These are phyloP conservation scores for Colletotrichum acutatum DNA, from an alignment of 2,329 filamentous ascomycete genomes.

Conservation along the genomic window DNA sequence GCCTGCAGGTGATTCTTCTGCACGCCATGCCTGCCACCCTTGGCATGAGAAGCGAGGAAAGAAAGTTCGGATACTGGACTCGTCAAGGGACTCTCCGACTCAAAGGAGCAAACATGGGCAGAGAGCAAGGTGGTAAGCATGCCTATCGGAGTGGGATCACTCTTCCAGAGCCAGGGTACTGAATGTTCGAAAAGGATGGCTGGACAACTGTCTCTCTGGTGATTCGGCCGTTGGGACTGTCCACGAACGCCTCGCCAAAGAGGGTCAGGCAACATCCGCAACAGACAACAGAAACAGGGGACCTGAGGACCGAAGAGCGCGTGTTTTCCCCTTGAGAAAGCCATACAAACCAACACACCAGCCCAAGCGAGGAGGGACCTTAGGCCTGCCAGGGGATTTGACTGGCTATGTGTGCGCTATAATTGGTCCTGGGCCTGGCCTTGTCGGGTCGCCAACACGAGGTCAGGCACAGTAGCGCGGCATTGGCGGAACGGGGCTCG, in stretches of 20 bases:
- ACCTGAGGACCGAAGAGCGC: neutral
- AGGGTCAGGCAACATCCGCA: neutral
- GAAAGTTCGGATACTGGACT: constrained; percentile 21
- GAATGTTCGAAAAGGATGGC: neutral
- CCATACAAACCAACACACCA: neutral
- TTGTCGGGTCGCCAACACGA: constrained; percentile 29
- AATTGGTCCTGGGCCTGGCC: constrained; percentile 17
- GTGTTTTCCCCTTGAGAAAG: neutral
- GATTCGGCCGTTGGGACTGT: constrained; percentile 3
- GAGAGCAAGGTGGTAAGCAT: neutral
- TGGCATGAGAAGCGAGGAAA: constrained; percentile 5
- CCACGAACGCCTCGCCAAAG: neutral
- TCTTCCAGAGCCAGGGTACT: neutral
- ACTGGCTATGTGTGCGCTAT: constrained; percentile 15
- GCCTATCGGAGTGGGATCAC: constrained; percentile 8
- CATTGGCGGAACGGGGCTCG: constrained; percentile 24
- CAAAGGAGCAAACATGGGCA: neutral
- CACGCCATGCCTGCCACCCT: constrained; percentile 22
- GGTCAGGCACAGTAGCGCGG: constrained; percentile 32
- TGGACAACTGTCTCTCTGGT: constrained; percentile 24
- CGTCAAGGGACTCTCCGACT: constrained; percentile 1
- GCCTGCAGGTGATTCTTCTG: constrained; percentile 19
- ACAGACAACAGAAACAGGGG: neutral
- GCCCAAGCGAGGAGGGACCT: neutral
- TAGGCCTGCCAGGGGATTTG: constrained; percentile 13